phyloP scores from a whole-genome alignment of 139 green algal species.

The Microglena sp. region DNA sequence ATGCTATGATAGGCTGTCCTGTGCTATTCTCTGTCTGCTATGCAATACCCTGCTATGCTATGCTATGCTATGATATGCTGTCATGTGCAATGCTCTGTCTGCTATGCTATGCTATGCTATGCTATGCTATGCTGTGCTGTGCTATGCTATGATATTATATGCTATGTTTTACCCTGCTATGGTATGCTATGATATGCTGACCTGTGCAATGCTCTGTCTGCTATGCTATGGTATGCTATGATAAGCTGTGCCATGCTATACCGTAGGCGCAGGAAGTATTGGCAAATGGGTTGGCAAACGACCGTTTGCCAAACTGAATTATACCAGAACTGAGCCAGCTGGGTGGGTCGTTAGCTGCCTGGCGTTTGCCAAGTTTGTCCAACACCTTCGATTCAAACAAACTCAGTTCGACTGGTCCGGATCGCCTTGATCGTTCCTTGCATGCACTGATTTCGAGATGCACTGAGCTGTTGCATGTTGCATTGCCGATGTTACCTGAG shows the following conservation, averaged over 20 bases:
- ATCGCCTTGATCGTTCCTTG: too few species aligned
- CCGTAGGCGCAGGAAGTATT: too few species aligned
- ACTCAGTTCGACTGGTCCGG: too few species aligned
- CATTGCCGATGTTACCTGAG: too few species aligned
- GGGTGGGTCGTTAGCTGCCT: too few species aligned
- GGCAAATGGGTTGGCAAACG: too few species aligned
- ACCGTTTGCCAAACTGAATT: too few species aligned
- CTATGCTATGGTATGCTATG: not conserved
- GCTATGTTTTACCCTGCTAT: not conserved
- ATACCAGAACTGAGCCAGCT: too few species aligned
- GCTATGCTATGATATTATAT: not conserved
- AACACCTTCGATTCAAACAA: too few species aligned
- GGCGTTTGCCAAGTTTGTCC: too few species aligned
- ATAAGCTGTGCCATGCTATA: not conserved
- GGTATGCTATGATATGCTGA: not conserved
- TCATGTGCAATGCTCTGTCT: not conserved
- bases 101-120: not conserved
- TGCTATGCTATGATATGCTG: not conserved
- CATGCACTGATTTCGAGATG: too few species aligned
- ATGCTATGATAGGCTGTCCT: not conserved
- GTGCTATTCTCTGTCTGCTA: not conserved
- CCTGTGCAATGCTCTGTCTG: not conserved
- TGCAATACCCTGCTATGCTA: not conserved
- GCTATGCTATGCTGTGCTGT: not conserved
- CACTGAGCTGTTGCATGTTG: too few species aligned